Conservation (phyloP, 345 rosid species). For the Syzygium aromaticum region DNA sequence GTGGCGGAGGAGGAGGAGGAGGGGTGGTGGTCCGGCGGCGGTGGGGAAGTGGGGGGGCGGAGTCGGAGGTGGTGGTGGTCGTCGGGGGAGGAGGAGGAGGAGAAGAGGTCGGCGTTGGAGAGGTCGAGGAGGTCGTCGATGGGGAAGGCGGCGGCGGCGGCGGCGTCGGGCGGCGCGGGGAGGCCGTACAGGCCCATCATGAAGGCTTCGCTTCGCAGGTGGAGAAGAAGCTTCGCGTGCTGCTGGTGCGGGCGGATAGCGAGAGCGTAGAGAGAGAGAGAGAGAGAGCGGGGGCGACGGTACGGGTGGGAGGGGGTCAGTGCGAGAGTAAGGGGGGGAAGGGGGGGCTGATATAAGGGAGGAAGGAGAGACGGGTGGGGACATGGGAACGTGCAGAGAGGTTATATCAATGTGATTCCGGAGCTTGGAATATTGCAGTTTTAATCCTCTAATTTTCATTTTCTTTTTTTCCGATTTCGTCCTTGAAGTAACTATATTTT, state of each 20-base stretch:
- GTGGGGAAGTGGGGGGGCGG: conserved; percentile 6
- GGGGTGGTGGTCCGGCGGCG: conserved; percentile 6
- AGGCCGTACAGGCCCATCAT: conserved; percentile 42
- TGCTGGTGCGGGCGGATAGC: too few relatives aligned
- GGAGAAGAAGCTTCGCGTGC: too few relatives aligned
- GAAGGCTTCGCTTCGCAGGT: too few relatives aligned
- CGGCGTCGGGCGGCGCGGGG: conserved; percentile 25
- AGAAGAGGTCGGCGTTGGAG: conserved; percentile 42
- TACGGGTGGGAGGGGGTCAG: neutral
- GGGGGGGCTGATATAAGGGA: neutral
- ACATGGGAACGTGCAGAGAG: neutral
- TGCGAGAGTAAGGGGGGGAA: too few relatives aligned
- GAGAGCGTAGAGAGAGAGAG: neutral
- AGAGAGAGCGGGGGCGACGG: neutral
- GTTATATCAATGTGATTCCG: neutral
- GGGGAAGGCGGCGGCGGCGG: conserved; percentile 32
- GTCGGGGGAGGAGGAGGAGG: conserved; percentile 17
- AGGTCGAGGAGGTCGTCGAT: conserved; percentile 77
- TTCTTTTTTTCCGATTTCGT: neutral
- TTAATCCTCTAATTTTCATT: neutral
- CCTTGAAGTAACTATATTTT: neutral
- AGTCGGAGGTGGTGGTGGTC: neutral
- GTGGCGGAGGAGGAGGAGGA: conserved; percentile 18
- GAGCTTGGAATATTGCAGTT: neutral
- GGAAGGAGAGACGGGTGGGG: neutral